Conservation (phyloP, 2,329 filamentous ascomycete genomes). For the Fusarium penzigii region DNA sequence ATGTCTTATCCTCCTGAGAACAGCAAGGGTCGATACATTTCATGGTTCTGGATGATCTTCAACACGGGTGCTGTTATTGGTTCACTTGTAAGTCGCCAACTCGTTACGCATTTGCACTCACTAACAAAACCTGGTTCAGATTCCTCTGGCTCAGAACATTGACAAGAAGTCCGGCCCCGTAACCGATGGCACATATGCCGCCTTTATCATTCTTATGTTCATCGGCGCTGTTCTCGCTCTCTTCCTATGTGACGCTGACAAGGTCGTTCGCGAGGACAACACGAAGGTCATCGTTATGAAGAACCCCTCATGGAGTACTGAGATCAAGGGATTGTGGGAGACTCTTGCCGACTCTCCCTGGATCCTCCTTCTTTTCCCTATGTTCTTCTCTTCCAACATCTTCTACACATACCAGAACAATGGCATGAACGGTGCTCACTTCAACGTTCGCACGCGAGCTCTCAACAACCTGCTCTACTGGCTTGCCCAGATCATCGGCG, state of each 20-base stretch:
- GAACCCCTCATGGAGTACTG: conserved; percentile 37
- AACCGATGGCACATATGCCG: conserved; percentile 51
- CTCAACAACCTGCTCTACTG: conserved; percentile 57
- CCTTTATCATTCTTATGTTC: conserved; percentile 49
- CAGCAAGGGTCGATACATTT: conserved; percentile 85
- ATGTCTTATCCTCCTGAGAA: conserved; percentile 84
- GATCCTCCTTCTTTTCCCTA: conserved; percentile 44
- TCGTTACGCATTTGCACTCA: not conserved
- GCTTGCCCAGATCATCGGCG: conserved; percentile 58
- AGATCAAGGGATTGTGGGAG: conserved; percentile 43
- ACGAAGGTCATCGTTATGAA: conserved; percentile 37
- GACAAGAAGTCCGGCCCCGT: conserved; percentile 53
- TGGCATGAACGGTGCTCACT: conserved; percentile 54
- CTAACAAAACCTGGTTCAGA: conserved; percentile 34
- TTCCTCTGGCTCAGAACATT: conserved; percentile 74
- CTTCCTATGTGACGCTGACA: conserved; percentile 49
- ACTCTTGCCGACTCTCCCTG: conserved; percentile 38
- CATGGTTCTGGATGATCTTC: conserved; percentile 94
- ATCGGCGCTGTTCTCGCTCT: conserved; percentile 49
- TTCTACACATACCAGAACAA: conserved; percentile 61
- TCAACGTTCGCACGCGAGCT: conserved; percentile 56
- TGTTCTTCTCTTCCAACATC: conserved; percentile 57
- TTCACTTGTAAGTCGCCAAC: conserved; percentile 50
- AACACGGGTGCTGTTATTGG: conserved; percentile 90
- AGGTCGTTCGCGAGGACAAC: conserved; percentile 42